Conservation (phyloP, 768 basidiomycete species). For the Leccinum imitatum region DNA sequence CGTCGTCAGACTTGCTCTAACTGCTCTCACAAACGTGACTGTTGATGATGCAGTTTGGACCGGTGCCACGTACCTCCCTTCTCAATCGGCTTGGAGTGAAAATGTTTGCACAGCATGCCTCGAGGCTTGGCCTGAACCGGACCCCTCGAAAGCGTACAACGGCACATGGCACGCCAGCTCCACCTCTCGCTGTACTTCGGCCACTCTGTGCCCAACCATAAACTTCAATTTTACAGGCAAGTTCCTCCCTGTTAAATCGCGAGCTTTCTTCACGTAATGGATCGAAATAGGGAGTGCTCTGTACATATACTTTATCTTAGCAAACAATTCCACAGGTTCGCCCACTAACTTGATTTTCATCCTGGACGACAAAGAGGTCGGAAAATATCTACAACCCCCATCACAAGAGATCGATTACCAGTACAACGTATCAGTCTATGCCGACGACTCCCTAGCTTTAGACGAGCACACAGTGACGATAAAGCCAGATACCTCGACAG, state of each 20-base stretch:
- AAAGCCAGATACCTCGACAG: neutral
- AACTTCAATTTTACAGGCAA: conserved; percentile 14
- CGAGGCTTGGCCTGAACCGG: too few species aligned
- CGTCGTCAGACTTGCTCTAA: neutral
- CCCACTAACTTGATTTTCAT: conserved; percentile 6
- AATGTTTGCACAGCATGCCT: too few species aligned
- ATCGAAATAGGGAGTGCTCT: conserved; percentile 12
- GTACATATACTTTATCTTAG: conserved; percentile 21
- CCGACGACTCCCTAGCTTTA: conserved; percentile 8
- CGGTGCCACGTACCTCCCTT: too few species aligned
- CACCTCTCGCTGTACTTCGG: too few species aligned
- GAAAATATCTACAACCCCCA: conserved; percentile 2
- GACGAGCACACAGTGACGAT: conserved; percentile 13
- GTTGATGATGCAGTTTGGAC: too few species aligned
- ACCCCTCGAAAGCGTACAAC: too few species aligned
- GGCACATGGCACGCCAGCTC: too few species aligned
- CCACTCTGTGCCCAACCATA: too few species aligned
- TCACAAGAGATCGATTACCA: conserved; percentile 4
- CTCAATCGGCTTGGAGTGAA: too few species aligned
- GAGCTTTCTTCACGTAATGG: neutral
- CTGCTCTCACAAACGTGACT: neutral
- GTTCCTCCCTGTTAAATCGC: neutral
- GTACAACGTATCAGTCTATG: conserved; percentile 17
- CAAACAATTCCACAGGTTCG: neutral
- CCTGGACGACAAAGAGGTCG: neutral